These are phyloP conservation scores for Trametes sp. DNA, from an alignment of 1,284 basidiomycete species.

Conservation along the genomic window DNA sequence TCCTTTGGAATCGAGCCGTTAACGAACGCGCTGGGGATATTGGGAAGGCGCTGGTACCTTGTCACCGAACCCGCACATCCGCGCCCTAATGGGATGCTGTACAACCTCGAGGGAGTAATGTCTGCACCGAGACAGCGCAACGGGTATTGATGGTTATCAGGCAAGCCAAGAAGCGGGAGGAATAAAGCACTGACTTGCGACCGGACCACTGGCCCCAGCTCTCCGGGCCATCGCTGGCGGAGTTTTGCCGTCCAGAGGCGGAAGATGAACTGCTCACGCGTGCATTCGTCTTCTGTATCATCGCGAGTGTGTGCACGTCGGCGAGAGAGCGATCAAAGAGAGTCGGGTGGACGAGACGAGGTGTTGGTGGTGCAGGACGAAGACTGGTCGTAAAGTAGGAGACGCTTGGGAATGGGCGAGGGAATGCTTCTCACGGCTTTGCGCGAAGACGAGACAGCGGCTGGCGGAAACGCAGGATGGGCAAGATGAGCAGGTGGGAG, in stretches of 20 bases:
- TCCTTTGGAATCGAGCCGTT: conserved; percentile 59
- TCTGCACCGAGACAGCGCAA: conserved; percentile 48
- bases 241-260: conserved; percentile 37
- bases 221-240: conserved; percentile 37
- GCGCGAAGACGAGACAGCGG: conserved; percentile 22
- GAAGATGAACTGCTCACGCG: conserved; percentile 47
- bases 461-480: conserved; percentile 16
- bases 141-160: conserved; percentile 23
- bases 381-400: conserved; percentile 33
- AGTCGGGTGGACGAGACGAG: conserved; percentile 25
- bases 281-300: conserved; percentile 67
- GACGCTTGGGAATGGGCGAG: conserved; percentile 34
- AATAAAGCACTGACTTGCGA: conserved; percentile 54
- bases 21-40: conserved; percentile 9
- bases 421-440: conserved; percentile 33
- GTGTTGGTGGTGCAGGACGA: conserved; percentile 22
- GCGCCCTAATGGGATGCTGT: conserved; percentile 86
- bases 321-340: conserved; percentile 31
- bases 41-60: conserved; percentile 63
- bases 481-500: conserved; percentile 30
- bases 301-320: conserved; percentile 40
- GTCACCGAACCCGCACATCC: conserved; percentile 95
- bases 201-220: conserved; percentile 56
- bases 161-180: conserved; percentile 19
- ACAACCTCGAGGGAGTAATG: conserved; percentile 84